A percentile compares a stretch with the other conserved stretches of the same genome.
Evolutionary conservation across 306 rosid species (phyloP).

Genomic region (Oemleria cerasiformis): DNA sequence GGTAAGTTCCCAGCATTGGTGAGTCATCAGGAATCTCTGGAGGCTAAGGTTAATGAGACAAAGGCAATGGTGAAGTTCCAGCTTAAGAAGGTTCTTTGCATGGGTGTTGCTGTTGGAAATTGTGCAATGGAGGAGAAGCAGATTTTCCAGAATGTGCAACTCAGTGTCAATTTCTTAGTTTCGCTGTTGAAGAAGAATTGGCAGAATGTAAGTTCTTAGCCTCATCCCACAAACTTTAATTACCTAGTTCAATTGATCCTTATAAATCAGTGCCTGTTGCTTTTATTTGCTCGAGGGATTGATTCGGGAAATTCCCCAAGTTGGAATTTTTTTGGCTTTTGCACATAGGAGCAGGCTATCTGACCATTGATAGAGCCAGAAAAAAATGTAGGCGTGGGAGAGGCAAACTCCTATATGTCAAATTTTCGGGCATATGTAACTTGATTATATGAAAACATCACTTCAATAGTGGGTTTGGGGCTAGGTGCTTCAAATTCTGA

Average conservation of each 20-base stretch:
- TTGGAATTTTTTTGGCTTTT: not conserved
- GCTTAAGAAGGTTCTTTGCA: conserved; percentile 75
- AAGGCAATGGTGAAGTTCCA: conserved; percentile 78
- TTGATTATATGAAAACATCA: not conserved
- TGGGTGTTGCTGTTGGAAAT: conserved; percentile 84
- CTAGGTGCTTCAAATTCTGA: not conserved
- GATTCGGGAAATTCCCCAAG: not conserved
- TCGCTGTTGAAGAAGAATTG: conserved; percentile 75
- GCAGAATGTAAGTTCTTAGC: conserved; percentile 59
- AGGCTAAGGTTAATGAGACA: conserved; percentile 64
- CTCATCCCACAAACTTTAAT: not conserved
- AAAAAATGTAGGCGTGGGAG: no score
- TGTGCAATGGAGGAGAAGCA: conserved; percentile 76
- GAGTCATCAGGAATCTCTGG: conserved; percentile 68
- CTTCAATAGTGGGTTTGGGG: not conserved
- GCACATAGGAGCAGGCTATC: no score
- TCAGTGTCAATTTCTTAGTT: conserved; percentile 72
- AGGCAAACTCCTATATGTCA: no score
- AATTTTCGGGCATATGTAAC: no score
- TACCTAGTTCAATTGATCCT: not conserved
- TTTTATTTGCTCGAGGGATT: not conserved
- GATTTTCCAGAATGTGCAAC: conserved; percentile 68
- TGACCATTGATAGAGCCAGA: no score
- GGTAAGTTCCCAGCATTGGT: conserved; percentile 77
- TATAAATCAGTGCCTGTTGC: not conserved